A percentile compares a stretch with the other conserved stretches of the same genome.
phyloP scores from a whole-genome alignment of 1,139 yeast genomes.

The Geotrichum histeridarum region DNA sequence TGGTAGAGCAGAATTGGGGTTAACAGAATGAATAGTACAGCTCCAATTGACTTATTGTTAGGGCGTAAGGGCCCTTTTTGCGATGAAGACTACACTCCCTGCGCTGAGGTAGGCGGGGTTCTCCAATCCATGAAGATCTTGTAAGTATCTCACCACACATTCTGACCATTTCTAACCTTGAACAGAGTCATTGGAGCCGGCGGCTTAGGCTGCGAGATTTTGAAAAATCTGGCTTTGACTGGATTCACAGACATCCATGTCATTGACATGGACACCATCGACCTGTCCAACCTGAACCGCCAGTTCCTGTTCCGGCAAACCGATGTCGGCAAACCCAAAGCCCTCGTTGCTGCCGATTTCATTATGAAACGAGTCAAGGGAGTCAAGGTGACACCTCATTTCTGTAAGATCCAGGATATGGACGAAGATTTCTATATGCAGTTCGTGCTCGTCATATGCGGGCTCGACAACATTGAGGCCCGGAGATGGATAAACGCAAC shows the following conservation, averaged over 20 bases:
- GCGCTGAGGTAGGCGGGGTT: conserved; percentile 31
- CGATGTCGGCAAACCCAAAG: conserved; percentile 80
- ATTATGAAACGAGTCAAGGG: conserved; percentile 47
- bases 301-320: conserved; percentile 72
- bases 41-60: conserved; percentile 31
- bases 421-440: conserved; percentile 58
- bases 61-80: conserved; percentile 39
- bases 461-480: conserved; percentile 86
- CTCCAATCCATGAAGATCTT: conserved; percentile 35
- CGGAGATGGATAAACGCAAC: conserved; percentile 86
- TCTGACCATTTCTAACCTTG: not conserved
- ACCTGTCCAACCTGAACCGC: conserved; percentile 80
- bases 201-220: conserved; percentile 90
- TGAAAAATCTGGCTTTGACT: conserved; percentile 73
- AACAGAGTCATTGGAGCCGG: conserved; percentile 74
- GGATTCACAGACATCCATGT: conserved; percentile 75
- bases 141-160: conserved; percentile 25
- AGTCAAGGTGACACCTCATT: conserved; percentile 53
- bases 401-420: conserved; percentile 69
- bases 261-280: conserved; percentile 94
- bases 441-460: conserved; percentile 75
- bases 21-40: conserved; percentile 5
- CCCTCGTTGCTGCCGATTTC: conserved; percentile 67
- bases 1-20: not conserved
- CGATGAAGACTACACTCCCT: conserved; percentile 38